Percentiles rank a stretch among this genome's conserved stretches.
These are phyloP conservation scores for Globisporangium uncinulatum DNA, from an alignment of 352 stramenopile genomes.

Conservation along the genomic window DNA sequence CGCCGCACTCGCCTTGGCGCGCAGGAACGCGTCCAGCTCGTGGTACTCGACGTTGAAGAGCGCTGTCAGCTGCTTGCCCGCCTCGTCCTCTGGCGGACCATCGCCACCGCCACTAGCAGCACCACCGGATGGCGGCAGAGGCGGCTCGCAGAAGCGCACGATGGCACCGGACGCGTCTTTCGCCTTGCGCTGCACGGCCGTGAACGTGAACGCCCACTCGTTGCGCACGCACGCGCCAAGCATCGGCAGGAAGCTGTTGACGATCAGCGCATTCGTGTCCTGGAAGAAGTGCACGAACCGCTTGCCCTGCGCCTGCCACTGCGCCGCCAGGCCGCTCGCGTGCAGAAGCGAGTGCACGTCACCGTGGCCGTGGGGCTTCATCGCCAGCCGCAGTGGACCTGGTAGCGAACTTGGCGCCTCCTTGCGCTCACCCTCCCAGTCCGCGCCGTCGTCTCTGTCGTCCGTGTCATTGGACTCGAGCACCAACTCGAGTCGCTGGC, in stretches of 20 bases:
- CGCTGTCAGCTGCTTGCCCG: slow-evolving; percentile 9
- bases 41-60: slow-evolving; percentile 79
- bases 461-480: slow-evolving; percentile 39
- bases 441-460: background rate
- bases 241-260: slow-evolving; percentile 88
- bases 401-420: too few species aligned
- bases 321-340: slow-evolving; percentile 52
- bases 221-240: slow-evolving; percentile 85
- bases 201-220: slow-evolving; percentile 91
- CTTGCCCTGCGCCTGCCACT: slow-evolving; percentile 77
- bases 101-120: background rate
- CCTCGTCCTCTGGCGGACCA: background rate
- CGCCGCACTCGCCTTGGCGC: slow-evolving; percentile 25
- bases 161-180: slow-evolving; percentile 85
- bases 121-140: background rate
- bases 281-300: slow-evolving; percentile 95
- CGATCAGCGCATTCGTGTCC: slow-evolving; percentile 96
- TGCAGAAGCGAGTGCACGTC: slow-evolving; percentile 96
- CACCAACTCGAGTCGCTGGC: slow-evolving; percentile 80
- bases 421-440: background rate
- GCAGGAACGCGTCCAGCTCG: slow-evolving; percentile 64
- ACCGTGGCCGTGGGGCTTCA: slow-evolving; percentile 98
- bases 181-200: slow-evolving; percentile 90
- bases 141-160: slow-evolving; percentile 38
- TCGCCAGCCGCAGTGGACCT: slow-evolving; percentile 36